Conservation (phyloP, 2,329 filamentous ascomycete genomes). For the Clarireedia homoeocarpa region DNA sequence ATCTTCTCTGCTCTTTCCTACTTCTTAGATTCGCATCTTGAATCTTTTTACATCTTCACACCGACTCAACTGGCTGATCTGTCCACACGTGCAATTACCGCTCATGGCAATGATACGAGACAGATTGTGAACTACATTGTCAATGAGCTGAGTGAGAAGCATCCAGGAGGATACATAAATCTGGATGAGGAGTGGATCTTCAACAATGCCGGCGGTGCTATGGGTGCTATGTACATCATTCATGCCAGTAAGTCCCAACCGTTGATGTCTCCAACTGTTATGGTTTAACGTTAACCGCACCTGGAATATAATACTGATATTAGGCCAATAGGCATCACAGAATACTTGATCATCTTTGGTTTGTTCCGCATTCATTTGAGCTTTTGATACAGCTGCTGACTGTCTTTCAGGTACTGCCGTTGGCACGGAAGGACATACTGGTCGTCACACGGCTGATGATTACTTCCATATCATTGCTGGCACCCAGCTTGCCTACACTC, state of each 20-base stretch:
- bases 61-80: slow-evolving; percentile 61
- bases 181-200: slow-evolving; percentile 77
- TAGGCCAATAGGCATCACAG: slow-evolving; percentile 56
- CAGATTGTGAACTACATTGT: slow-evolving; percentile 64
- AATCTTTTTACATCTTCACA: slow-evolving; percentile 66
- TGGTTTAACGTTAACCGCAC: neutral
- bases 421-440: slow-evolving; percentile 81
- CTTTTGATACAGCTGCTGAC: neutral
- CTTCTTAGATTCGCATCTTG: slow-evolving; percentile 45
- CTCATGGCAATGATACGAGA: slow-evolving; percentile 68
- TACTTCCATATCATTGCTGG: slow-evolving; percentile 88
- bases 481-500: slow-evolving; percentile 66
- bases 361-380: slow-evolving; percentile 6
- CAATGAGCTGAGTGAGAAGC: slow-evolving; percentile 50
- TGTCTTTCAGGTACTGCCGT: slow-evolving; percentile 53
- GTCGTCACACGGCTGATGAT: slow-evolving; percentile 85
- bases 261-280: slow-evolving; percentile 1
- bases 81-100: slow-evolving; percentile 54
- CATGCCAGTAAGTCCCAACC: slow-evolving; percentile 59
- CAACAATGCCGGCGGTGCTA: slow-evolving; percentile 85
- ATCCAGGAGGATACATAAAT: slow-evolving; percentile 49
- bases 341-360: slow-evolving; percentile 85
- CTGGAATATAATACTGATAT: slow-evolving; percentile 7
- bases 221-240: slow-evolving; percentile 87
- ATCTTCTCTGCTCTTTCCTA: slow-evolving; percentile 47